Conservation (phyloP, 225 moss, liverwort and hornwort genomes). For the Rhytidiadelphus loreus region DNA sequence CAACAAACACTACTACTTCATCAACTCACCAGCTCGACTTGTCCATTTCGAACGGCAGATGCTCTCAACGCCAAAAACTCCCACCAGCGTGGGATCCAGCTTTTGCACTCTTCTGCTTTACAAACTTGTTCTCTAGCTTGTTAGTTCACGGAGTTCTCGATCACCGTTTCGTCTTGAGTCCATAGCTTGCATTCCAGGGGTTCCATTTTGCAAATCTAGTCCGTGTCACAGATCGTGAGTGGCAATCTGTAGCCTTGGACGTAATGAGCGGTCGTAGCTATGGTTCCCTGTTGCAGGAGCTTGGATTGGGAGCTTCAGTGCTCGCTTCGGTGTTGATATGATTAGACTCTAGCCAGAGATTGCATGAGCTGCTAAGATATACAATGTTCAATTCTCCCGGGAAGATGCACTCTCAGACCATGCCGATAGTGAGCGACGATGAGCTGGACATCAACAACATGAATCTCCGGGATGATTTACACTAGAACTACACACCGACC, state of each 20-base stretch:
- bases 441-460: conserved; percentile 1
- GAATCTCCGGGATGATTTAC: neutral
- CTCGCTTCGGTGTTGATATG: neutral
- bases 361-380: neutral
- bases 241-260: neutral
- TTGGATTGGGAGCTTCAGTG: neutral
- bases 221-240: neutral
- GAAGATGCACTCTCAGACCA: conserved; percentile 14
- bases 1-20: no score
- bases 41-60: no score
- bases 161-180: neutral
- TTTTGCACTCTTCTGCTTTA: neutral
- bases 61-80: no score
- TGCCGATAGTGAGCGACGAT: conserved; percentile 21
- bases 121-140: neutral
- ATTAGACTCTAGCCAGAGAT: neutral
- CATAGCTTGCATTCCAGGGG: neutral
- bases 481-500: neutral
- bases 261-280: neutral
- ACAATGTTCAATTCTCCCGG: conserved; percentile 19
- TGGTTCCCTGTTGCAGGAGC: neutral
- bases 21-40: no score
- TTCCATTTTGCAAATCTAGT: neutral
- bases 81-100: no score
- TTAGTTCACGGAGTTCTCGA: neutral